Percentiles rank a stretch among this genome's conserved stretches.
Evolutionary conservation across 2,329 filamentous ascomycete genomes (phyloP).

Genomic region (Phialemonium atrogriseum): DNA sequence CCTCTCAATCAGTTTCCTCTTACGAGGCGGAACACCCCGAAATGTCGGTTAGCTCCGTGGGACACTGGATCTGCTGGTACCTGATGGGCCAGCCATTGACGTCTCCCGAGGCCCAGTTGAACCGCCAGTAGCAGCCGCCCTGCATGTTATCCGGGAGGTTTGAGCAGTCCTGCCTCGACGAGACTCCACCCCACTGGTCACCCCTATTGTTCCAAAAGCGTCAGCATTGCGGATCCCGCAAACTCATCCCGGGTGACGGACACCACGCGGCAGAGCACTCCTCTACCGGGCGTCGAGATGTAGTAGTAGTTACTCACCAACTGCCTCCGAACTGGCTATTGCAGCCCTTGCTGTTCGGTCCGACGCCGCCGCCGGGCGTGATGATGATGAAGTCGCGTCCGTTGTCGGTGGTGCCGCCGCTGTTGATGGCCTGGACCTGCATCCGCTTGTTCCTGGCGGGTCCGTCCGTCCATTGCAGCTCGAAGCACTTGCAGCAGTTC

Average conservation of each 20-base stretch:
- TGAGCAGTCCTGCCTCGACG: slow-evolving; percentile 8
- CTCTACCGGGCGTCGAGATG: no score
- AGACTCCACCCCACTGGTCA: slow-evolving; percentile 10
- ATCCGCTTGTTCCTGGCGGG: slow-evolving; percentile 10
- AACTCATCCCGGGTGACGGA: no score
- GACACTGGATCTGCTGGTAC: slow-evolving; percentile 11
- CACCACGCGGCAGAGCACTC: no score
- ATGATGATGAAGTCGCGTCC: slow-evolving; percentile 7
- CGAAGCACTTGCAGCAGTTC: slow-evolving; percentile 15
- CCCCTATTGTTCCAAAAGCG: slow-evolving; percentile 4
- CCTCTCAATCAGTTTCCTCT: no score
- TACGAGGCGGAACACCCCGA: slow-evolving; percentile 13
- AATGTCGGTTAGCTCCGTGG: slow-evolving; percentile 7
- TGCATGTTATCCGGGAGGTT: slow-evolving; percentile 10
- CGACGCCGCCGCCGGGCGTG: slow-evolving; percentile 7
- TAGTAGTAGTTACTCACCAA: no score
- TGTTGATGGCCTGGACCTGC: slow-evolving; percentile 14
- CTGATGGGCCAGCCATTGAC: slow-evolving; percentile 12
- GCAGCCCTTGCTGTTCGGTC: slow-evolving; percentile 8
- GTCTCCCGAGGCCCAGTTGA: slow-evolving; percentile 15
- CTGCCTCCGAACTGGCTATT: slow-evolving; percentile 6
- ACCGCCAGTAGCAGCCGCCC: slow-evolving; percentile 15
- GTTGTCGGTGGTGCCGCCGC: slow-evolving; percentile 8
- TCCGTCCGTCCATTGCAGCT: slow-evolving; percentile 12
- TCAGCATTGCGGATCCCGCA: not conserved